Evolutionary conservation across 2,329 filamentous ascomycete genomes (phyloP), one percentile per base, ranked within the genome.

Genomic region (Helicocarpus griseus): DNA sequence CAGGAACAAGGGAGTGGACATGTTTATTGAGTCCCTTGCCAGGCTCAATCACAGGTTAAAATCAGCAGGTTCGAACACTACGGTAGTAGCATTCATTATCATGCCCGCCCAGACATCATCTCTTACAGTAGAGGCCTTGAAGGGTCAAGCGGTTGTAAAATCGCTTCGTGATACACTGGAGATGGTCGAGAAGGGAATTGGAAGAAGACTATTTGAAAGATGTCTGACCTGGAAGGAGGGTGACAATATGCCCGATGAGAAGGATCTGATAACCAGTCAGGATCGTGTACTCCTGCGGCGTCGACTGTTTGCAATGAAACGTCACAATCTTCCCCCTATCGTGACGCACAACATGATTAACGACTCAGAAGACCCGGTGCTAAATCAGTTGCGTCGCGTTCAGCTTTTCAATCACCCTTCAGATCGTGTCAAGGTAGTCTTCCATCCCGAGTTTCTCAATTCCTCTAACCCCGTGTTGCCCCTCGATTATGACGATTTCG

Each of bases 291-390:
- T 97, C 63, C 80, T 98, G 49, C 87, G 93, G 43, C 84, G 93
- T 57, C 83, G 93, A 50, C 77, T 98, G 46, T 98, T 95, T 65
- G 93, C 90, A 56, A 96, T 97, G 89, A 97, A 97, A 77, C 81
- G 93, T 49, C 80, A 89, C 68, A 82, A 81, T 36, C 80, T 97
- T 28, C 93, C 93, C 3, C 93, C 93, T 0, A 95, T 98, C 64
- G 91, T 97, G 54, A 98, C 93, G 4, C 93, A 98, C 77, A 97
- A 98, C 78, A 96, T 98, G 91, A 73, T 88, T 61, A 96, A 95
- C 65, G 91, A 97, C 69, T 70, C 79, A 36, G 91, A 96, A 61
- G 93, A 98, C 62, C 93, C 91, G 1, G 88, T 98, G 47, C 75
- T 98, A 56, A 95, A 95, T 77, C 93, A 97, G 72, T 86, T 98